Conservation (phyloP, 306 rosid species). For the Citrullus colocynthis region DNA sequence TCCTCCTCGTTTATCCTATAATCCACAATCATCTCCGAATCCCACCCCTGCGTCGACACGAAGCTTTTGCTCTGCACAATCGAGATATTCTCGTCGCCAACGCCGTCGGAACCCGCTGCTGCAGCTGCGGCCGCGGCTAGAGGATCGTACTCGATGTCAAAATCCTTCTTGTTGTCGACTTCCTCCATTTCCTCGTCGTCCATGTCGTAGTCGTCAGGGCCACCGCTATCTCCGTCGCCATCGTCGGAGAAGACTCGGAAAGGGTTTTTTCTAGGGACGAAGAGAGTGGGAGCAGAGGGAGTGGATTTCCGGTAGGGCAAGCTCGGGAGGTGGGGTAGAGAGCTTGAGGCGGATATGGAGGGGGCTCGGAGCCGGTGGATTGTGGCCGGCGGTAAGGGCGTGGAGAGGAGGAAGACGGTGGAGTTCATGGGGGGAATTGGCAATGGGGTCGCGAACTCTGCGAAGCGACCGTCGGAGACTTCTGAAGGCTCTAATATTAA, state of each 20-base stretch:
- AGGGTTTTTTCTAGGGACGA: slow-evolving; percentile 19
- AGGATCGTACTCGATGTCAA: slow-evolving; percentile 81
- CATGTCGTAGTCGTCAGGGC: slow-evolving; percentile 73
- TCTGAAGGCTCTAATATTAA: background rate
- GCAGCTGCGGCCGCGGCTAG: slow-evolving; percentile 13
- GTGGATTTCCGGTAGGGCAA: slow-evolving; percentile 14
- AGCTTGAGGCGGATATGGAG: background rate
- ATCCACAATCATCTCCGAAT: slow-evolving; percentile 65
- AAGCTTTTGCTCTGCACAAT: slow-evolving; percentile 54
- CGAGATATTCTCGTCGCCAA: slow-evolving; percentile 38
- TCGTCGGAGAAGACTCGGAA: slow-evolving; percentile 55
- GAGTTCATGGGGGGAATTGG: background rate
- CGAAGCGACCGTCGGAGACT: background rate
- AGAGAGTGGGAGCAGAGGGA: slow-evolving; percentile 11
- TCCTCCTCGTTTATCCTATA: slow-evolving; percentile 81
- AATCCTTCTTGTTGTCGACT: slow-evolving; percentile 83
- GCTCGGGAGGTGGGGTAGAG: slow-evolving; percentile 8
- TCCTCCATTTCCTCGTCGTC: slow-evolving; percentile 78
- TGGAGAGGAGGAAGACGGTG: background rate
- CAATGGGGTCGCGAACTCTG: background rate
- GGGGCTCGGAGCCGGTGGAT: background rate
- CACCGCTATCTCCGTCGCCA: slow-evolving; percentile 45
- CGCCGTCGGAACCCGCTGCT: slow-evolving; percentile 2
- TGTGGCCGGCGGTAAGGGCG: background rate
- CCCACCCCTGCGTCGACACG: slow-evolving; percentile 70